These are phyloP conservation scores for Ascochyta koolunga DNA, from an alignment of 2,329 filamentous ascomycete genomes.

Conservation along the genomic window DNA sequence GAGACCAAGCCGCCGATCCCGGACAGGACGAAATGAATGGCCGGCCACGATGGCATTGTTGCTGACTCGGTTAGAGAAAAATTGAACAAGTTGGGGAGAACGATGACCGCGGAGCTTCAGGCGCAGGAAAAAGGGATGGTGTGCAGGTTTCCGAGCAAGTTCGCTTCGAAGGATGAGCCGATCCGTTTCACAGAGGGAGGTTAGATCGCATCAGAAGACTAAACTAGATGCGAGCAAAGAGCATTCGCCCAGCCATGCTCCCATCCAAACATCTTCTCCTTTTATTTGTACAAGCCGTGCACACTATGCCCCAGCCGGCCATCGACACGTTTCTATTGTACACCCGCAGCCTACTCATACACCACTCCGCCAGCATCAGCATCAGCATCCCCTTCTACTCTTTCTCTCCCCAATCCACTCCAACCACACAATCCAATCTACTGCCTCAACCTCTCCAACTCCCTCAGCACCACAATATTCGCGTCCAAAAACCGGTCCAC, in stretches of 20 bases:
- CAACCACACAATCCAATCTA: constrained; percentile 1
- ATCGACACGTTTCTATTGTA: too few relatives aligned
- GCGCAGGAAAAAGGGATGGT: neutral
- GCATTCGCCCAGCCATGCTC: too few relatives aligned
- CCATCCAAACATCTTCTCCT: too few relatives aligned
- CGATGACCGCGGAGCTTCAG: too few relatives aligned
- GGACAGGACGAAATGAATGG: constrained; percentile 26
- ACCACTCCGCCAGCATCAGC: neutral
- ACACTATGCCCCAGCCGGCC: too few relatives aligned
- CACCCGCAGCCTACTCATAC: neutral
- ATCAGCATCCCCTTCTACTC: neutral
- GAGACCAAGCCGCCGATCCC: constrained; percentile 29
- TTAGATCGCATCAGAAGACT: constrained; percentile 3
- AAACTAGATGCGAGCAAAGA: neutral
- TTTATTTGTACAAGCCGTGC: too few relatives aligned
- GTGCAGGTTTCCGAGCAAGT: too few relatives aligned
- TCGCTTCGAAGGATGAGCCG: neutral
- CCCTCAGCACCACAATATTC: constrained; percentile 81
- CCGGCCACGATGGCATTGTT: neutral
- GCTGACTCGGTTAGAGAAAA: too few relatives aligned
- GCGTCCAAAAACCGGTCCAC: constrained; percentile 93
- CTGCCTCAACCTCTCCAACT: constrained; percentile 69
- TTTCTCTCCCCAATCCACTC: neutral
- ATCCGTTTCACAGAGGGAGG: neutral
- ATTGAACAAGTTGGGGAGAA: too few relatives aligned